Conservation (phyloP, 2,329 filamentous ascomycete species). For the Colletotrichum gigasporum region DNA sequence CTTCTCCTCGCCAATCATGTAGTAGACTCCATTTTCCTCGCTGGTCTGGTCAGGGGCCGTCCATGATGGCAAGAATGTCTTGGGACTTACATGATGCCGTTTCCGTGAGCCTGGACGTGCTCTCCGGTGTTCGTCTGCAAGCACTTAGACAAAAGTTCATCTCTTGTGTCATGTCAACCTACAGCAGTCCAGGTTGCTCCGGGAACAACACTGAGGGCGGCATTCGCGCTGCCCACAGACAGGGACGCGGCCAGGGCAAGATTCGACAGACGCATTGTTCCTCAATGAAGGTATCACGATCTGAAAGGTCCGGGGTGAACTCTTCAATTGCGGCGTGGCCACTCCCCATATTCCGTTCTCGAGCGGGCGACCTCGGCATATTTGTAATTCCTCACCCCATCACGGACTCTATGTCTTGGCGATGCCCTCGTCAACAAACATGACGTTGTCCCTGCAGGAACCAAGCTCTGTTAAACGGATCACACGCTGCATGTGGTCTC, state of each 20-base stretch:
- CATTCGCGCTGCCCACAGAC: conserved; percentile 8
- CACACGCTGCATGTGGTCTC: not conserved
- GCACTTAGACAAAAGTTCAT: not conserved
- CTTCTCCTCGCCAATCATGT: conserved; percentile 77
- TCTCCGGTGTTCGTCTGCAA: conserved; percentile 54
- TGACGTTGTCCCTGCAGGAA: not conserved
- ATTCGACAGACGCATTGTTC: not conserved
- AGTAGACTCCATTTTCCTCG: conserved; percentile 66
- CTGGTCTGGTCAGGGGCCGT: not conserved
- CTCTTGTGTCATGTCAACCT: conserved; percentile 18
- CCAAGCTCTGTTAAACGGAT: not conserved
- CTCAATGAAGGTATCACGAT: not conserved
- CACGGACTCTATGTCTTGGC: not conserved
- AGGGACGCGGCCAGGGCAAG: conserved; percentile 6
- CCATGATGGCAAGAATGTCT: not conserved
- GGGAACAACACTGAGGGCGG: conserved; percentile 48
- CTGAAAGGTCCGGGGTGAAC: too few relatives aligned
- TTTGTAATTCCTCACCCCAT: not conserved
- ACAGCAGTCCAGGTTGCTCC: conserved; percentile 58
- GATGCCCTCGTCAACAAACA: not conserved
- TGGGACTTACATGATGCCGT: conserved; percentile 59
- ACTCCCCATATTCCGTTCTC: not conserved
- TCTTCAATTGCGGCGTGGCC: too few relatives aligned
- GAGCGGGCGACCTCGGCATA: not conserved
- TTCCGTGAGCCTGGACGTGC: conserved; percentile 74